Evolutionary conservation across 164 flowering plant genomes (phyloP), one percentile per base, ranked within the genome.

Genomic region (Hamamelis virginiana): DNA sequence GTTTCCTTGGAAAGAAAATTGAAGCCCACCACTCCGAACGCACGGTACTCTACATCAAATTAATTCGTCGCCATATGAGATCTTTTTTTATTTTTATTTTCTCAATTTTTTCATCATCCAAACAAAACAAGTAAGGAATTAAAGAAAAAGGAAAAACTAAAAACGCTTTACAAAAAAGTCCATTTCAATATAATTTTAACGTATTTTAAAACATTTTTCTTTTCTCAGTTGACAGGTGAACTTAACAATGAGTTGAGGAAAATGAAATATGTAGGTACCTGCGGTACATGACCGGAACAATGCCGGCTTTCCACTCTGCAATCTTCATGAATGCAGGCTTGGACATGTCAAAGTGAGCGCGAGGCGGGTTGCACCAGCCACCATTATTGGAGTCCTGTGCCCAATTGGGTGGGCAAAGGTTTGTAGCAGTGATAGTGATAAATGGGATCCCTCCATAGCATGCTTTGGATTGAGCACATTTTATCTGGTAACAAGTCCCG

Each of bases 281-380:
- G 69, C 97, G 85, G 76, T 86, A 91, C 77, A 74, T 62, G 69
- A 91, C 79, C 0, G 87, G 87, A 64, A 84, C 75, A 41, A 84
- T 86, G 64, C 90, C 90, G 18, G 77, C 90, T 50, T 76, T 78
- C 84, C 83, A 82, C 23, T 75, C 68, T 10, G 90, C 91, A 57
- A 91, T 82, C 67, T 86, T 80, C 87, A 85, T 86, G 84, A 91
- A 91, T 0, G 96, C 96, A 0, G 97, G 98, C 75, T 90, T 86
- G 41, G 97, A 67, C 91, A 94, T 85, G 83, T 94, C 98, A 53
- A 94, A 94, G 64, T 94, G 98, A 41, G 62, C 67, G 0, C 93
- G 80, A 5, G 97, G 97, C 1, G 97, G 96, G 76, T 94, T 92
- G 87, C 98, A 91, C 98, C 98, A 94, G 12, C 97, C 98, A 0